Conservation (phyloP, 2,329 filamentous ascomycete species). For the Falciphora oryzae region DNA sequence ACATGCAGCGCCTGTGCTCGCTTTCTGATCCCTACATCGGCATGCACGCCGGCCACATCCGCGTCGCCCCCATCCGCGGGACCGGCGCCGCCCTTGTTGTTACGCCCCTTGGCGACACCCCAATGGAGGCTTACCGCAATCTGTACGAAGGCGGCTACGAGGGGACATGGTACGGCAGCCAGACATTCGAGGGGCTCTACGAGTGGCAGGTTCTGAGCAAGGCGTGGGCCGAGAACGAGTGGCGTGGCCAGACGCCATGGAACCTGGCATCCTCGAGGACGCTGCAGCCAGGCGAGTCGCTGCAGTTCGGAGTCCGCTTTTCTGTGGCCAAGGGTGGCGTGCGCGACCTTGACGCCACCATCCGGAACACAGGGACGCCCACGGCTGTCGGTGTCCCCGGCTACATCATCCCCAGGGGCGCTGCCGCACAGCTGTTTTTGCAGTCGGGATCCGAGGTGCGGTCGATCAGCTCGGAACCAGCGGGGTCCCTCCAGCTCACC, state of each 20-base stretch:
- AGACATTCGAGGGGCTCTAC: conserved; percentile 55
- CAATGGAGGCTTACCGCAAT: conserved; percentile 50
- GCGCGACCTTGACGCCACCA: conserved; percentile 39
- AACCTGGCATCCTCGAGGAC: conserved; percentile 43
- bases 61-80: conserved; percentile 45
- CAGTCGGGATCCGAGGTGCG: conserved; percentile 32
- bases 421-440: conserved; percentile 39
- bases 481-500: conserved; percentile 17
- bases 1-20: conserved; percentile 46
- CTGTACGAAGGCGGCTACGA: conserved; percentile 38
- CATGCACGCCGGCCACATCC: conserved; percentile 51
- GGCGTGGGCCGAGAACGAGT: conserved; percentile 52
- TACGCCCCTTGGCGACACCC: conserved; percentile 40
- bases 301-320: conserved; percentile 47
- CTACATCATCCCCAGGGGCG: conserved; percentile 45
- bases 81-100: conserved; percentile 48
- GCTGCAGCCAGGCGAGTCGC: conserved; percentile 36
- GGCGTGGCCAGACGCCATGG: conserved; percentile 46
- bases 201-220: conserved; percentile 51
- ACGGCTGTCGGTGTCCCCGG: conserved; percentile 48
- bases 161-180: conserved; percentile 39
- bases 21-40: conserved; percentile 57
- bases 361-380: conserved; percentile 37
- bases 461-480: conserved; percentile 33
- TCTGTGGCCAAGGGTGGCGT: conserved; percentile 37